phyloP scores from a whole-genome alignment of 2,329 filamentous ascomycete species.

The Phoma sp. region DNA sequence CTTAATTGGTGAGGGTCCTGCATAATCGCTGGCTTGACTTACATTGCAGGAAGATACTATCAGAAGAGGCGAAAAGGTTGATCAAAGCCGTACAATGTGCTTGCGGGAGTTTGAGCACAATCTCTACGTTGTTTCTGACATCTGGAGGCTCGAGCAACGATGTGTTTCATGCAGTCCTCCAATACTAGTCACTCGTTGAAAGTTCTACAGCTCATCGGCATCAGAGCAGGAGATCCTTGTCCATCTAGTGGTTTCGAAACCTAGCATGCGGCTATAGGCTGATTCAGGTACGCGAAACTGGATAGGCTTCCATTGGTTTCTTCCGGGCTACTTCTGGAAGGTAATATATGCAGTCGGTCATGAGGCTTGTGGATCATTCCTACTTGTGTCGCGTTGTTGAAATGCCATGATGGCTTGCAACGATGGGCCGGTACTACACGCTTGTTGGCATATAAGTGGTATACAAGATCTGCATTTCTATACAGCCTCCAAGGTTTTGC shows the following conservation, averaged over 20 bases:
- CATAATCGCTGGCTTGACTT: neutral
- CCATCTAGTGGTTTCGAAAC: slow-evolving; percentile 17
- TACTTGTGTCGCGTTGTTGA: slow-evolving; percentile 1
- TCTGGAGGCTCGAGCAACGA: neutral
- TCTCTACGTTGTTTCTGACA: neutral
- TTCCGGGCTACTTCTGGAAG: slow-evolving; percentile 26
- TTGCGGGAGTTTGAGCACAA: neutral
- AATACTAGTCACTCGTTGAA: slow-evolving; percentile 19
- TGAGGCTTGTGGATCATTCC: slow-evolving; percentile 26
- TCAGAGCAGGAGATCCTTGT: slow-evolving; percentile 23
- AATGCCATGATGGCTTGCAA: neutral
- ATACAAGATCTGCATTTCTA: neutral
- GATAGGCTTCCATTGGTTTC: slow-evolving; percentile 34
- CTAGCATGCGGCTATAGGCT: slow-evolving; percentile 12
- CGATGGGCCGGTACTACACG: neutral
- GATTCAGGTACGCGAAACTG: slow-evolving; percentile 19
- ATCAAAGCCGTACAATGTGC: neutral
- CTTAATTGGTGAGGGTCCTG: slow-evolving; percentile 22
- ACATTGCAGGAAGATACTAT: neutral
- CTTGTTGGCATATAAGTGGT: neutral
- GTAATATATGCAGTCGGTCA: slow-evolving; percentile 29
- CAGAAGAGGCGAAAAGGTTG: neutral
- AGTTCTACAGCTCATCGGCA: neutral
- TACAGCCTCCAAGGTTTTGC: neutral
- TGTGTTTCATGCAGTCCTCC: neutral